A percentile compares a stretch with the other conserved stretches of the same genome.
Conservation (phyloP, 1,284 basidiomycete species). For the Rhodotorula sp. region DNA sequence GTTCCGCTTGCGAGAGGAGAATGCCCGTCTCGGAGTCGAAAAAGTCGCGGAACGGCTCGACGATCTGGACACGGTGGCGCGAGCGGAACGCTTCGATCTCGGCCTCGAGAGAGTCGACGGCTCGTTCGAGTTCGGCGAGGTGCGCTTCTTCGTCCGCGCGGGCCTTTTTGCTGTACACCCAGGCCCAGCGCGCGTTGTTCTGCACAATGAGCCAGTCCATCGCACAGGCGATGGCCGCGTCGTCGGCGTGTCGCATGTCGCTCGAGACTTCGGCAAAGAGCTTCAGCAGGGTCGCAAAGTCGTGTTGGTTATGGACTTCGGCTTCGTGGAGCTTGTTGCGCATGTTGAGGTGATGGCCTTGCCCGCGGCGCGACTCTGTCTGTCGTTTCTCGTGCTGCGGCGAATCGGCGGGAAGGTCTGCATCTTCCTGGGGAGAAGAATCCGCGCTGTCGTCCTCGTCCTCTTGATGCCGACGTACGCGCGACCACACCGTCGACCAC, state of each 20-base stretch:
- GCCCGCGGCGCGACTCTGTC: not conserved
- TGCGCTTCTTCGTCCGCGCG: constrained; percentile 28
- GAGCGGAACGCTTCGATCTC: constrained; percentile 54
- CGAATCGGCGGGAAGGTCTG: not conserved
- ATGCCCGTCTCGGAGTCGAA: constrained; percentile 49
- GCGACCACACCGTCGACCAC: constrained; percentile 9
- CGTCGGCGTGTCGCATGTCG: constrained; percentile 16
- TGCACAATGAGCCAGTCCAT: constrained; percentile 33
- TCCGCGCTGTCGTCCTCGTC: not conserved
- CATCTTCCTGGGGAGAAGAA: not conserved
- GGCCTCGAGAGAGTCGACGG: constrained; percentile 50
- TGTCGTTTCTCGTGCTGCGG: not conserved
- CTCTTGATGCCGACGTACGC: constrained; percentile 1
- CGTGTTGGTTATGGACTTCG: constrained; percentile 32
- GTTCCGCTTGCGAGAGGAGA: constrained; percentile 32
- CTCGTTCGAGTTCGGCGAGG: constrained; percentile 41
- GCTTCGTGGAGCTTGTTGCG: constrained; percentile 11
- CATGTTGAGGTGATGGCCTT: not conserved
- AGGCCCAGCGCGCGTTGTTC: constrained; percentile 20
- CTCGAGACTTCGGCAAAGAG: constrained; percentile 22
- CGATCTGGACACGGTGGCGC: constrained; percentile 52
- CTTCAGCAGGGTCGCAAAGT: constrained; percentile 29
- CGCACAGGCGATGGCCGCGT: constrained; percentile 17
- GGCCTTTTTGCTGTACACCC: constrained; percentile 49
- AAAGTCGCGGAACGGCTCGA: constrained; percentile 55